These are phyloP conservation scores for Elsinoe fawcettii DNA, from an alignment of 2,329 filamentous ascomycete genomes.

Conservation along the genomic window DNA sequence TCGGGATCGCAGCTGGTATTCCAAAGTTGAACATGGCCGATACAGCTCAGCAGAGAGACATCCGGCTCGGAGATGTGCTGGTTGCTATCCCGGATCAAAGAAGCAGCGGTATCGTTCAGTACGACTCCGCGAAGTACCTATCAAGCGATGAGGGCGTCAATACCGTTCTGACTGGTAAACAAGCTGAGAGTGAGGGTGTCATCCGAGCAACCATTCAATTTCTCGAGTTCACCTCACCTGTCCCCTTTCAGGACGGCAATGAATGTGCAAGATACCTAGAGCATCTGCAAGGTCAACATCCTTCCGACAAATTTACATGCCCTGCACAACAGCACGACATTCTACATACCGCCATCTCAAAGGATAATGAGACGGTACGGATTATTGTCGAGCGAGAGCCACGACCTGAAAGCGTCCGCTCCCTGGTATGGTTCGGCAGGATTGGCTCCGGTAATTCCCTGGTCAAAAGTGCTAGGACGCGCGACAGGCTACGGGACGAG, in stretches of 20 bases:
- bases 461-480: constrained; percentile 17
- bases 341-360: not conserved
- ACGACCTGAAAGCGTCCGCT: not conserved
- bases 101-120: not conserved
- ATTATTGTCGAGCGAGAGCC: not conserved
- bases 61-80: not conserved
- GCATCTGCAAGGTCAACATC: not conserved
- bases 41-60: not conserved
- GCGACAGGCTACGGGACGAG: constrained; percentile 23
- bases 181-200: not conserved
- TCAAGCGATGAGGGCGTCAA: not conserved
- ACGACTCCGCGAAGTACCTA: not conserved
- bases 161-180: not conserved
- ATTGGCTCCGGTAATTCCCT: constrained; percentile 18
- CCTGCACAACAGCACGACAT: not conserved
- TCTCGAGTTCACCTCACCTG: not conserved
- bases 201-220: not conserved
- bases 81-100: not conserved
- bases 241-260: not conserved
- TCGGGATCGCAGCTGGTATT: not conserved
- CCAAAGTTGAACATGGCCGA: not conserved
- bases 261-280: not conserved
- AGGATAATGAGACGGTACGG: not conserved
- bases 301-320: not conserved
- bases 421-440: constrained; percentile 3